Conservation (phyloP, 352 stramenopile genomes). For the Thalassiosira exigua region DNA sequence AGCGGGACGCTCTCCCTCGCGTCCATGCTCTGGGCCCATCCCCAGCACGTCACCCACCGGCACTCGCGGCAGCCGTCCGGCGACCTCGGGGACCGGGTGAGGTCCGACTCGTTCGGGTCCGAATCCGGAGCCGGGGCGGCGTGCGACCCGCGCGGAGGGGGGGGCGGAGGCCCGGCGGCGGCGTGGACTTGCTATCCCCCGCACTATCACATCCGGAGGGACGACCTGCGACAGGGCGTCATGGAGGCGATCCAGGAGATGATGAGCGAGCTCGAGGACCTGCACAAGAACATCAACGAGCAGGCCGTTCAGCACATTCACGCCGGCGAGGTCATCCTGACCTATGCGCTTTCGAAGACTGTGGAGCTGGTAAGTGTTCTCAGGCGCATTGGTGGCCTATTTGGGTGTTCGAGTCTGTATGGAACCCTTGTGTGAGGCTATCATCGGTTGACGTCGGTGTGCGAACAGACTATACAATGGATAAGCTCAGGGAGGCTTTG, state of each 20-base stretch:
- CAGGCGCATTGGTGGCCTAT: too few relatives aligned
- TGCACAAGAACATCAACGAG: conserved; percentile 95
- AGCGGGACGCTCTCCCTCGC: conserved; percentile 59
- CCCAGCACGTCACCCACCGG: conserved; percentile 66
- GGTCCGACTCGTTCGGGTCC: conserved; percentile 53
- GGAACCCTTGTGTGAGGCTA: too few relatives aligned
- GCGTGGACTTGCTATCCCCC: conserved; percentile 49
- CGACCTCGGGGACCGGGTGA: conserved; percentile 28
- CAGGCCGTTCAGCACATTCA: conserved; percentile 97
- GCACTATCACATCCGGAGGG: conserved; percentile 62
- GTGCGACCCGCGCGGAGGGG: conserved; percentile 36
- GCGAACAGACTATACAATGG: too few relatives aligned
- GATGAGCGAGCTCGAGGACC: conserved; percentile 93
- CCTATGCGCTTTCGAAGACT: conserved; percentile 91
- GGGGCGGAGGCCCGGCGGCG: too few relatives aligned
- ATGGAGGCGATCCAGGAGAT: conserved; percentile 96
- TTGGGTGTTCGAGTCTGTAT: too few relatives aligned
- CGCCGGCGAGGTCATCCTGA: conserved; percentile 95
- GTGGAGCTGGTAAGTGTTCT: conserved; percentile 85
- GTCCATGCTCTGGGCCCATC: conserved; percentile 80
- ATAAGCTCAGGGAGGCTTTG: too few relatives aligned
- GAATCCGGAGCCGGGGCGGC: conserved; percentile 15
- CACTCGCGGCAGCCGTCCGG: conserved; percentile 26
- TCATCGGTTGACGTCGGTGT: too few relatives aligned
- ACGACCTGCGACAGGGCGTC: conserved; percentile 86